Conservation (phyloP, 2,329 filamentous ascomycete genomes). For the Clathrospora elynae region DNA sequence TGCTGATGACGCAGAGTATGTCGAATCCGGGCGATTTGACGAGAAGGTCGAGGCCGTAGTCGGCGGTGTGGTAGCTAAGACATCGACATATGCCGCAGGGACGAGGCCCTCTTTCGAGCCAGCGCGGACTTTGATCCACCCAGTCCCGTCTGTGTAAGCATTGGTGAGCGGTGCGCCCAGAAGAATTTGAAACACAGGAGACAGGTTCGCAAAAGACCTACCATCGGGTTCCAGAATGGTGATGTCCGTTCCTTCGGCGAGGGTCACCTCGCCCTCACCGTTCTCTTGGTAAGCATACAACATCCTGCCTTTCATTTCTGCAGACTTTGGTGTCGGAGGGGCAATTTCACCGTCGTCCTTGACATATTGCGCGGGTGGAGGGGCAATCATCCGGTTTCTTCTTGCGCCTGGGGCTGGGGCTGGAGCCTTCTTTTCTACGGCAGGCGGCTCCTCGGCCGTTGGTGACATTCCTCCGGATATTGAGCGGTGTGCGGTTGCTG, state of each 20-base stretch:
- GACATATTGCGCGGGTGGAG: constrained; percentile 81
- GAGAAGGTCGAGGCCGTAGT: constrained; percentile 37
- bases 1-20: constrained; percentile 77
- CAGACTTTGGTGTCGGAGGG: constrained; percentile 32
- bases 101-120: constrained; percentile 82
- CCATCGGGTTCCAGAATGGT: constrained; percentile 83
- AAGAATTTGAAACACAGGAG: constrained; percentile 21
- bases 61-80: constrained; percentile 53
- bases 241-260: constrained; percentile 79
- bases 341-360: constrained; percentile 62
- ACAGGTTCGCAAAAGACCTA: constrained; percentile 55
- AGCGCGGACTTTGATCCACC: constrained; percentile 84
- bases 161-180: constrained; percentile 26
- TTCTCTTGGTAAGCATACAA: constrained; percentile 82
- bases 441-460: constrained; percentile 56
- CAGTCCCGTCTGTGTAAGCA: constrained; percentile 72
- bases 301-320: constrained; percentile 81
- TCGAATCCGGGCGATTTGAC: constrained; percentile 59
- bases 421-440: constrained; percentile 42
- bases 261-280: constrained; percentile 79
- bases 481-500: constrained; percentile 76
- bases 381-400: constrained; percentile 80
- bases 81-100: constrained; percentile 82
- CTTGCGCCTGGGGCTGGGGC: constrained; percentile 34
- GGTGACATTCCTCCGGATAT: constrained; percentile 65